phyloP scores from a whole-genome alignment of 2,329 filamentous ascomycete genomes.

The Amylocarpus encephaloides region DNA sequence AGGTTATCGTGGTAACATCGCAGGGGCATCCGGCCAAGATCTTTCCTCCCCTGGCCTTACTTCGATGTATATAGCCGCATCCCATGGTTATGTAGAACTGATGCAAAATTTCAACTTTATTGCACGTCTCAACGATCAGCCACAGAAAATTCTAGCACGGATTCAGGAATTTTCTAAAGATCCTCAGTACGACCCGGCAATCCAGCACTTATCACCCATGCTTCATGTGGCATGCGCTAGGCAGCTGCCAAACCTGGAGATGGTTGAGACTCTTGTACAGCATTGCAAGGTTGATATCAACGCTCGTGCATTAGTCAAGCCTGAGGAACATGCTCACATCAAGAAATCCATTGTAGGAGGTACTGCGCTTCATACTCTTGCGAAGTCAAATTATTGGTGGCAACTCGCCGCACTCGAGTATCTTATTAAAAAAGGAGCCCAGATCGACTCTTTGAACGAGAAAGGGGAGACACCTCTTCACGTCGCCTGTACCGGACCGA shows the following conservation, averaged over 20 bases:
- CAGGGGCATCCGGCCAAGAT: too few species aligned
- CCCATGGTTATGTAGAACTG: constrained; percentile 10
- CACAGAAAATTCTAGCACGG: constrained; percentile 8
- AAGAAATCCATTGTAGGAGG: constrained; percentile 7
- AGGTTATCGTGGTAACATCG: too few species aligned
- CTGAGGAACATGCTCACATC: constrained; percentile 9
- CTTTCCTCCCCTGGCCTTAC: background rate
- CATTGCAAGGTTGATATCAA: constrained; percentile 30
- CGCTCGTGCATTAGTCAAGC: constrained; percentile 1
- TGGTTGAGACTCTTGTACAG: constrained; percentile 32
- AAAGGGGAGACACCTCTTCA: constrained; percentile 17
- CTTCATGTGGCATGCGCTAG: constrained; percentile 27
- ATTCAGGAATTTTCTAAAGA: constrained; percentile 1
- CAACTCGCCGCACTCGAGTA: constrained; percentile 10
- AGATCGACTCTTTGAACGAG: constrained; percentile 12
- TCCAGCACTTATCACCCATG: constrained; percentile 15
- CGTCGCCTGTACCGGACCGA: constrained; percentile 9
- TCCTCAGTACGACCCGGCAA: background rate
- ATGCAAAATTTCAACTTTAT: constrained; percentile 4
- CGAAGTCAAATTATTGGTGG: constrained; percentile 10
- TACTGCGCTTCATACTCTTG: constrained; percentile 11
- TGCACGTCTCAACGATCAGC: constrained; percentile 8
- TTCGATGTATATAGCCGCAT: constrained; percentile 11
- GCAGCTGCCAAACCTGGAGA: constrained; percentile 31
- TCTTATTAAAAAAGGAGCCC: constrained; percentile 9